These are phyloP conservation scores for Rhodotorula glutinis DNA, from an alignment of 1,284 basidiomycete genomes.

Conservation along the genomic window DNA sequence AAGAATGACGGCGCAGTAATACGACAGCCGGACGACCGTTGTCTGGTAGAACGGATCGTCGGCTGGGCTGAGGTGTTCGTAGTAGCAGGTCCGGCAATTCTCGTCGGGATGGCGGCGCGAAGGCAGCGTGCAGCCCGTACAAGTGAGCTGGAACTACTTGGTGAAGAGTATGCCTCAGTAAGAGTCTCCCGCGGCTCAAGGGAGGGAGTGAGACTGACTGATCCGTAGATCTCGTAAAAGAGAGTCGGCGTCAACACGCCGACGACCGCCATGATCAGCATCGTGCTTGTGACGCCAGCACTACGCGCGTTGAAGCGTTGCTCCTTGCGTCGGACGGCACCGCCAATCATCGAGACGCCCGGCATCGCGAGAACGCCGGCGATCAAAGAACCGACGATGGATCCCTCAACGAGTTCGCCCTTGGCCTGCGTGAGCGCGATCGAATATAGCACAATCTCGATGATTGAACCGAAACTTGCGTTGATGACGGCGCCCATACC, in stretches of 20 bases:
- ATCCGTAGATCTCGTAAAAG: slow-evolving; percentile 98
- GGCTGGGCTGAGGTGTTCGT: slow-evolving; percentile 88
- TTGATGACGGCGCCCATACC: slow-evolving; percentile 99
- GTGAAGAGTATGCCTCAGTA: slow-evolving; percentile 9
- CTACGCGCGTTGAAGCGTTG: slow-evolving; percentile 97
- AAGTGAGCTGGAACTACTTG: slow-evolving; percentile 82
- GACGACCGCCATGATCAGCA: slow-evolving; percentile 99
- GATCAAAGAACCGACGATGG: slow-evolving; percentile 87
- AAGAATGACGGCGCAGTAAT: slow-evolving; percentile 84
- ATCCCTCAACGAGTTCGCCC: slow-evolving; percentile 92
- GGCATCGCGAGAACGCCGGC: slow-evolving; percentile 98
- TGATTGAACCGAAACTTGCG: slow-evolving; percentile 96
- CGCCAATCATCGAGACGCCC: slow-evolving; percentile 93
- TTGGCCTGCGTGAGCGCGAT: slow-evolving; percentile 86
- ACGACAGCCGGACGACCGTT: slow-evolving; percentile 90
- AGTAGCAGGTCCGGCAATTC: slow-evolving; percentile 82
- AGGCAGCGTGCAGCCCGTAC: slow-evolving; percentile 73
- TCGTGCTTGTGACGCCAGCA: slow-evolving; percentile 97
- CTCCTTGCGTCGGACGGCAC: slow-evolving; percentile 86
- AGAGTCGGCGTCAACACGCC: slow-evolving; percentile 92
- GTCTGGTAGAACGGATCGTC: slow-evolving; percentile 95
- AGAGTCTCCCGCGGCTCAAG: background rate
- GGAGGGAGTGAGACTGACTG: slow-evolving; percentile 61
- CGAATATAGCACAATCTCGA: slow-evolving; percentile 91
- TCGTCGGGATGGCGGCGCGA: slow-evolving; percentile 46